Percentiles rank a stretch among this genome's conserved stretches.
phyloP scores from a whole-genome alignment of 768 basidiomycete genomes.

The Sporobolomyces roseus region DNA sequence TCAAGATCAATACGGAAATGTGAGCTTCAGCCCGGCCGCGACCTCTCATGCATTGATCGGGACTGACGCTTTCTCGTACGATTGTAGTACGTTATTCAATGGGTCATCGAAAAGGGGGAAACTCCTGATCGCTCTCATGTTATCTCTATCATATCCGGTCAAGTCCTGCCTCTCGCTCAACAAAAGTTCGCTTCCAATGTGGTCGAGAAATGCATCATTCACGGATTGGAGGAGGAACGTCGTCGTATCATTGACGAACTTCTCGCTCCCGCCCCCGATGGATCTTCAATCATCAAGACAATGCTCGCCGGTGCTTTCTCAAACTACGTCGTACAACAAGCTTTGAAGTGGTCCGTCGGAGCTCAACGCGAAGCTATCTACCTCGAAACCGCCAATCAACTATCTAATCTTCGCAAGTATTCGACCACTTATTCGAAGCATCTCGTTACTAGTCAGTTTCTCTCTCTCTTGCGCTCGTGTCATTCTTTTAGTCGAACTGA shows the following conservation, averaged over 20 bases:
- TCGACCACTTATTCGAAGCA: conserved; percentile 71
- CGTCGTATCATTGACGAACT: conserved; percentile 75
- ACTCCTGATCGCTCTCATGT: conserved; percentile 65
- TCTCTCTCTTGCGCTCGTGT: not conserved
- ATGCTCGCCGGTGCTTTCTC: conserved; percentile 86
- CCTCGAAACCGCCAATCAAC: conserved; percentile 62
- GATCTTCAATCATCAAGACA: conserved; percentile 58
- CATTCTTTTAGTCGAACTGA: conserved; percentile 1
- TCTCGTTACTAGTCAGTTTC: conserved; percentile 52
- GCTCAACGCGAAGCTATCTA: conserved; percentile 68
- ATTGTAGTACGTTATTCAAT: conserved; percentile 77
- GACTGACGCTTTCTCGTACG: not conserved
- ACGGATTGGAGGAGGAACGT: conserved; percentile 57
- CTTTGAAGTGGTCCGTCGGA: conserved; percentile 61
- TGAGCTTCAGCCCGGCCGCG: conserved; percentile 18
- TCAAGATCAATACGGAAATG: conserved; percentile 83
- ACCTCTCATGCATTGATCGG: too few species aligned
- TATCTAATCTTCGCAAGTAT: conserved; percentile 66
- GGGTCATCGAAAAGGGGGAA: conserved; percentile 75
- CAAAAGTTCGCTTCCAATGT: conserved; percentile 67
- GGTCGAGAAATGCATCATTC: conserved; percentile 45
- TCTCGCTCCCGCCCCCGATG: conserved; percentile 62
- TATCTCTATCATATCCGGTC: conserved; percentile 66
- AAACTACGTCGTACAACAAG: conserved; percentile 41
- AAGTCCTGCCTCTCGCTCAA: conserved; percentile 71